Conservation (phyloP, 345 rosid genomes). For the Odontarrhena argentea region DNA sequence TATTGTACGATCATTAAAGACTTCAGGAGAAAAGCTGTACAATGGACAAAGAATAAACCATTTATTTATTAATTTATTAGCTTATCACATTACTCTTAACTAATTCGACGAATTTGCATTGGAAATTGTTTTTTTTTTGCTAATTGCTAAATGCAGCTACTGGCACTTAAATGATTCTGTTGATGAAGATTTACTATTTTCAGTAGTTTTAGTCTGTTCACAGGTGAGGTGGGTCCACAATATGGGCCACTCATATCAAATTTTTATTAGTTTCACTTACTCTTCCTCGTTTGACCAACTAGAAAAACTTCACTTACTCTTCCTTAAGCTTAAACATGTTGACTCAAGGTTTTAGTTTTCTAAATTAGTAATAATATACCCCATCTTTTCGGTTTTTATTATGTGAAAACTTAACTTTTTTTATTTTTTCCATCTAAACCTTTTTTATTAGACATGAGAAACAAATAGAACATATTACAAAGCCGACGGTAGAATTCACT, state of each 20-base stretch:
- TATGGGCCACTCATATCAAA: not conserved
- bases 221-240: not conserved
- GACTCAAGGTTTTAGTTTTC: too few relatives aligned
- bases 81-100: not conserved
- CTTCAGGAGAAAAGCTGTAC: constrained; percentile 30
- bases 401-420: too few relatives aligned
- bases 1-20: constrained; percentile 15
- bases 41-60: not conserved
- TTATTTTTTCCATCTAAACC: too few relatives aligned
- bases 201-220: not conserved
- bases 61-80: not conserved
- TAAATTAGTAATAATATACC: too few relatives aligned
- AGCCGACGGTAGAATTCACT: too few relatives aligned
- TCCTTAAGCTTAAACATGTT: too few relatives aligned
- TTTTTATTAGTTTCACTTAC: not conserved
- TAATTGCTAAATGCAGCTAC: not conserved
- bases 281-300: too few relatives aligned
- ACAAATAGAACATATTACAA: too few relatives aligned
- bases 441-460: too few relatives aligned
- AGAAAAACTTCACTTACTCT: too few relatives aligned
- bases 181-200: not conserved
- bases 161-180: not conserved
- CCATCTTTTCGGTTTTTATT: too few relatives aligned
- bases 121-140: not conserved
- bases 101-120: not conserved